Evolutionary conservation across 2,329 filamentous ascomycete genomes (phyloP).

Genomic region (Metarhizium rileyi): DNA sequence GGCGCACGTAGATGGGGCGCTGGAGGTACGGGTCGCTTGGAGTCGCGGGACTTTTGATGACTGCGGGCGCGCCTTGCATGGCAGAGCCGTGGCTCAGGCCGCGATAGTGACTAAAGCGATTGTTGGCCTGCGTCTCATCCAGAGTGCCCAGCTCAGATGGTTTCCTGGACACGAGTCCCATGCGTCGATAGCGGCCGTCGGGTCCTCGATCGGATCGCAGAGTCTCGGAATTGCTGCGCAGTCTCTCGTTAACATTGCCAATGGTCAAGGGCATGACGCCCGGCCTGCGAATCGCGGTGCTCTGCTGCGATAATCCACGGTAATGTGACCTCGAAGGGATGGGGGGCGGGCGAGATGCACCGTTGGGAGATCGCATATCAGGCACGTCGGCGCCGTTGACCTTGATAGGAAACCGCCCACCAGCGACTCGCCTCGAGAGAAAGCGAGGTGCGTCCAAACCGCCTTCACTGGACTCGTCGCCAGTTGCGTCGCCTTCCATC

Average conservation of each 20-base stretch:
- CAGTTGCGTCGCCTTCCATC: slow-evolving; percentile 44
- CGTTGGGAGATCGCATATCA: slow-evolving; percentile 58
- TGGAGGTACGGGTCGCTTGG: slow-evolving; percentile 48
- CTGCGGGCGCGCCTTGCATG: slow-evolving; percentile 43
- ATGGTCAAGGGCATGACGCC: slow-evolving; percentile 63
- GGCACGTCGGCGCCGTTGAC: slow-evolving; percentile 64
- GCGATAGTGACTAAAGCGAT: slow-evolving; percentile 57
- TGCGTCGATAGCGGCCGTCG: slow-evolving; percentile 48
- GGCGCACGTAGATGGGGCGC: slow-evolving; percentile 52
- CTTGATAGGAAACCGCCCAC: slow-evolving; percentile 58
- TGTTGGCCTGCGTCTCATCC: slow-evolving; percentile 52
- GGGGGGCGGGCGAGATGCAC: slow-evolving; percentile 54
- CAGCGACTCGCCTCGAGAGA: slow-evolving; percentile 50
- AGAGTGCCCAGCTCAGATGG: slow-evolving; percentile 51
- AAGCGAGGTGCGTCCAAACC: slow-evolving; percentile 66
- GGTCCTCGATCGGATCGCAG: slow-evolving; percentile 40
- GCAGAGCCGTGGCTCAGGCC: slow-evolving; percentile 60
- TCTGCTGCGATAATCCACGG: slow-evolving; percentile 62
- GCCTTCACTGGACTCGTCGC: slow-evolving; percentile 60
- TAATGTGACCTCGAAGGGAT: slow-evolving; percentile 72
- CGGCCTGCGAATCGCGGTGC: slow-evolving; percentile 53
- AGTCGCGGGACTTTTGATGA: slow-evolving; percentile 45
- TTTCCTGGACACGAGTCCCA: slow-evolving; percentile 54
- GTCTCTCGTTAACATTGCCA: slow-evolving; percentile 57
- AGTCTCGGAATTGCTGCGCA: slow-evolving; percentile 57